Percentiles rank a stretch among this genome's conserved stretches.
phyloP scores from a whole-genome alignment of 768 basidiomycete species.

The Boletellus emodensis region DNA sequence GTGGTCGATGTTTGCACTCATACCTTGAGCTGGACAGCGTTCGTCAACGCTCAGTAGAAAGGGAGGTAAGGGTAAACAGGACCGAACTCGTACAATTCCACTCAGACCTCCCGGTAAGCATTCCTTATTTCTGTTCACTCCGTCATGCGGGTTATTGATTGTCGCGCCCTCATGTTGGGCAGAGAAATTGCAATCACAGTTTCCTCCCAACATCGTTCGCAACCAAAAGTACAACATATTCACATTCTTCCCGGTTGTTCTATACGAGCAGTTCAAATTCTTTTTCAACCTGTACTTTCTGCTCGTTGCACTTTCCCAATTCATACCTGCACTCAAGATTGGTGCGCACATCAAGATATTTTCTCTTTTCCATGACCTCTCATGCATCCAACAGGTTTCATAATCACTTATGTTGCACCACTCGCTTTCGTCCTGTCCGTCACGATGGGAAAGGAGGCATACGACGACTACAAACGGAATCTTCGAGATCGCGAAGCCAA shows the following conservation, averaged over 20 bases:
- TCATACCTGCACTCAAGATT: conserved; percentile 93
- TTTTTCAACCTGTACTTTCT: conserved; percentile 99
- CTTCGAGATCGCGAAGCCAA: conserved; percentile 93
- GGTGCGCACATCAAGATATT: conserved; percentile 45
- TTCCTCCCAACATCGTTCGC: conserved; percentile 86
- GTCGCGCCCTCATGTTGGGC: not conserved
- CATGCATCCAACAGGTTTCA: conserved; percentile 61
- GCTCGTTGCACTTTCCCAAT: conserved; percentile 93
- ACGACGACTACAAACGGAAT: conserved; percentile 95
- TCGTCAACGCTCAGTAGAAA: conserved; percentile 18
- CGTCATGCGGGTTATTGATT: conserved; percentile 1
- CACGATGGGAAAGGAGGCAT: conserved; percentile 98
- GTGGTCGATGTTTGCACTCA: not conserved
- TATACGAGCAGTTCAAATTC: conserved; percentile 99
- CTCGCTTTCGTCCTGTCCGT: conserved; percentile 92
- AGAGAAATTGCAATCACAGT: conserved; percentile 71
- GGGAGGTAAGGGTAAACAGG: conserved; percentile 38
- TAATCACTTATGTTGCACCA: conserved; percentile 93
- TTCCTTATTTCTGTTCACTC: not conserved
- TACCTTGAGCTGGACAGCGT: conserved; percentile 8
- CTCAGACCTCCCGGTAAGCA: conserved; percentile 66
- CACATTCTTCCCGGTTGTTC: conserved; percentile 95
- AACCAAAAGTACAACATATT: conserved; percentile 98
- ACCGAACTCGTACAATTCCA: conserved; percentile 73
- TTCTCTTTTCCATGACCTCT: not conserved